Base-by-base conservation (phyloP, 1,284 basidiomycete genomes). In the Phellopilus nigrolimitatus region DNA sequence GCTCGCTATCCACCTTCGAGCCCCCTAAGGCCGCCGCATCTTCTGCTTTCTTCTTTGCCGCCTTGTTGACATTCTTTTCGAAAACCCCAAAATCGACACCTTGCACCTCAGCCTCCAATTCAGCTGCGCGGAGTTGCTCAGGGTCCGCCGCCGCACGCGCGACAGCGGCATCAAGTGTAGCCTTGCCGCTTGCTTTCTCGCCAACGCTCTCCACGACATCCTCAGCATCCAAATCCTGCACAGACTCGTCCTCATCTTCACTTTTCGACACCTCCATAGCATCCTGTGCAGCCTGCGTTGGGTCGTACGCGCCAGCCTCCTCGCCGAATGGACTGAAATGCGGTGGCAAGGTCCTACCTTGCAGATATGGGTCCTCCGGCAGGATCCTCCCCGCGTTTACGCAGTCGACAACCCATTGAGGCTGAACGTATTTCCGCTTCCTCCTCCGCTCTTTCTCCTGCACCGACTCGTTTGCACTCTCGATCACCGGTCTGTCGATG, bases 351-450 rank as follows among this genome's bases (percentile, higher is more conserved):
- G 82, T 81, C 60, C 84, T 81, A 1, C 95, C 97, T 59, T 94
- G 94, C 8, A 75, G 78, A 66, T 99, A 99, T 42, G 81, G 75
- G 53, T 88, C 94, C 60, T 95, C 90, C 1, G 92, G 77, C 28
- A 98, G 75, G 51, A 97, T 77, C 66, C 80, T 91, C 15, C 84
- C 82, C 19, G 84, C 80, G 67, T 99, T 99, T 63, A 97, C 84
- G 64, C 90, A 97, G 69, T 99, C 97, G 30, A 95, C 90, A 24
- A 98, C 80, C 95, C 97, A 99, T 68, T 99, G 97, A 13, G 97
- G 97, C 69, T 99, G 97, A 7, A 99, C 79, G 69, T 90, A 92
- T 61, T 91, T 91, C 60, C 95, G 79, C 64, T 83, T 80, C 47
- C 76, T 68, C 25, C 82, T 75, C 42, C 77, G 75, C 61, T 84